Conservation (phyloP, 352 stramenopile species). For the Phytophthora niederhauseri region DNA sequence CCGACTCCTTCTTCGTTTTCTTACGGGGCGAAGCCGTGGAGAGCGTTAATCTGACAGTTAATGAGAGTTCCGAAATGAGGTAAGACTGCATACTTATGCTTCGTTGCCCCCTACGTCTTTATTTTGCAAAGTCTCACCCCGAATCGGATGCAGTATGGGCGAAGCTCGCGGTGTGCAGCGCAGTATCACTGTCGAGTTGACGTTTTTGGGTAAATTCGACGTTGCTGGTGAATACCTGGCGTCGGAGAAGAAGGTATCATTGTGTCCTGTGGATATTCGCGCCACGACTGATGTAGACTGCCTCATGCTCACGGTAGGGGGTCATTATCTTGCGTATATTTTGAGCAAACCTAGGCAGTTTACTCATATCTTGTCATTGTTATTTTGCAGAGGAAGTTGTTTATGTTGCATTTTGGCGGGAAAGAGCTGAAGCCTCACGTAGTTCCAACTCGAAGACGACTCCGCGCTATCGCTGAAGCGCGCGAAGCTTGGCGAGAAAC, state of each 20-base stretch:
- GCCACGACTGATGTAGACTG: conserved; percentile 73
- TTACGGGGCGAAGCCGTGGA: conserved; percentile 77
- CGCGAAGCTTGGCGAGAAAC: conserved; percentile 80
- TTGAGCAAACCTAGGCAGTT: background rate
- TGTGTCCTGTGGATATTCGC: conserved; percentile 75
- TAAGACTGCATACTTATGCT: conserved; percentile 8
- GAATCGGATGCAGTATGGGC: conserved; percentile 38
- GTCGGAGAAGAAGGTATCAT: conserved; percentile 69
- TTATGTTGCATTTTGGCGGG: conserved; percentile 67
- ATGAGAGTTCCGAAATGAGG: conserved; percentile 65
- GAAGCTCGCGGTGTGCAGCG: conserved; percentile 67
- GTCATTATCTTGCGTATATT: conserved; percentile 2
- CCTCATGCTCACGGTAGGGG: conserved; percentile 71
- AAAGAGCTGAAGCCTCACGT: conserved; percentile 75
- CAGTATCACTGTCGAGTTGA: conserved; percentile 77
- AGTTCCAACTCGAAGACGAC: conserved; percentile 42
- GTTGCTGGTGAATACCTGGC: conserved; percentile 81
- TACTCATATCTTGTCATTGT: background rate
- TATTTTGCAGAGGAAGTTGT: conserved; percentile 66
- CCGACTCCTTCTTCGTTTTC: conserved; percentile 82
- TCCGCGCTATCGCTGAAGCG: conserved; percentile 57
- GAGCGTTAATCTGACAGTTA: conserved; percentile 66
- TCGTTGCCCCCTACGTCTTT: background rate
- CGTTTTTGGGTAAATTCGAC: conserved; percentile 82
- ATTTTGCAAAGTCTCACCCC: background rate